phyloP scores from a whole-genome alignment of 805 yeast genomes.

The Candida maris region DNA sequence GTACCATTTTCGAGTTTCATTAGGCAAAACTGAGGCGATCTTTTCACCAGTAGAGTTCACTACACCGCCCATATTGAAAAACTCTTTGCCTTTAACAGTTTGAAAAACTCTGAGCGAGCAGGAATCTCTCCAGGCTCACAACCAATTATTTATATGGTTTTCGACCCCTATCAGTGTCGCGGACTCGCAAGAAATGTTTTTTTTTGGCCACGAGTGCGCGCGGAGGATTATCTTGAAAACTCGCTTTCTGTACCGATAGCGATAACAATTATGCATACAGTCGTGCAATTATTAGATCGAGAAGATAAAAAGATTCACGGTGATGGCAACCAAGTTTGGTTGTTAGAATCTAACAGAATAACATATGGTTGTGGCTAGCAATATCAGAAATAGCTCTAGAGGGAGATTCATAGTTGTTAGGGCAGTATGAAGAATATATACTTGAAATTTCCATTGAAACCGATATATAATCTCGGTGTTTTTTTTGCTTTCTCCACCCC shows the following conservation, averaged over 20 bases:
- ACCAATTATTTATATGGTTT: neutral
- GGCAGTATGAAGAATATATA: too few relatives aligned
- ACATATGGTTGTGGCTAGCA: too few relatives aligned
- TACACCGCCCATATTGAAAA: neutral
- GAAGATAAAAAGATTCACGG: too few relatives aligned
- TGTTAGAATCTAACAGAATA: too few relatives aligned
- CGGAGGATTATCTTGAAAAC: neutral
- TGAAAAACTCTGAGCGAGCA: neutral
- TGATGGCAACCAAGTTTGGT: too few relatives aligned
- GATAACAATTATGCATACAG: too few relatives aligned
- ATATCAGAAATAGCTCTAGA: neutral
- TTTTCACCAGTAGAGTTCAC: conserved; percentile 11
- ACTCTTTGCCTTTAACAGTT: neutral
- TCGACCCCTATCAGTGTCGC: neutral
- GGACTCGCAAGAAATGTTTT: neutral
- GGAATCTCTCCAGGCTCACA: neutral
- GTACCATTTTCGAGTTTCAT: conserved; percentile 18
- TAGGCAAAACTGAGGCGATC: conserved; percentile 14
- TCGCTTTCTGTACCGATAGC: neutral
- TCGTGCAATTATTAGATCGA: too few relatives aligned
- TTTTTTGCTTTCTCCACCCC: too few relatives aligned
- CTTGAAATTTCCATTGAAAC: too few relatives aligned
- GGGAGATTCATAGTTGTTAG: too few relatives aligned
- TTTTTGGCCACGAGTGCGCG: conserved; percentile 1
- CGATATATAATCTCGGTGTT: too few relatives aligned